Percentiles rank a stretch among this genome's conserved stretches.
Evolutionary conservation across 768 basidiomycete genomes (phyloP).

Genomic region (Tubosaeta brunneosetosa): DNA sequence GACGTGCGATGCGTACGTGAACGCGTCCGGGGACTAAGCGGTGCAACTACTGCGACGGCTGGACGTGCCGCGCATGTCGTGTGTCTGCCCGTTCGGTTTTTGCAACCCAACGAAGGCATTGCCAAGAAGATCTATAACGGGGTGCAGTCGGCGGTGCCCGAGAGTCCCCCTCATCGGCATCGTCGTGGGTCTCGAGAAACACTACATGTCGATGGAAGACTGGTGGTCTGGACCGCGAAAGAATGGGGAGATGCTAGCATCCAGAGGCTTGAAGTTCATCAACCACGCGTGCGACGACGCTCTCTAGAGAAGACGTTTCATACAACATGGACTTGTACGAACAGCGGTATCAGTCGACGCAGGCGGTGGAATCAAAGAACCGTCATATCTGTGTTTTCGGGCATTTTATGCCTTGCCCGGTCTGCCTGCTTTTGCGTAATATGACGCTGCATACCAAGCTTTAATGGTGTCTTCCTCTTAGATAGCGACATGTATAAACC

Average conservation of each 20-base stretch:
- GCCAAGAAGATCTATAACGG: conserved; percentile 22
- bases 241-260: conserved; percentile 34
- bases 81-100: neutral
- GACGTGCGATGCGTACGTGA: neutral
- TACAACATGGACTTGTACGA: conserved; percentile 32
- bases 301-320: conserved; percentile 29
- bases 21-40: neutral
- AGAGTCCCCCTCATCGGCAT: conserved; percentile 37
- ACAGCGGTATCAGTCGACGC: conserved; percentile 26
- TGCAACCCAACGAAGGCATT: conserved; percentile 28
- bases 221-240: conserved; percentile 30
- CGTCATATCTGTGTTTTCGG: too few species aligned
- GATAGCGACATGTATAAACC: too few species aligned
- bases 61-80: conserved; percentile 9
- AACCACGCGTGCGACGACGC: conserved; percentile 41
- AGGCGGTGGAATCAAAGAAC: too few species aligned
- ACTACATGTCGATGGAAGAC: conserved; percentile 24
- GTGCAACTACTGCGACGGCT: conserved; percentile 3
- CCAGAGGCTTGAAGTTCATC: conserved; percentile 32
- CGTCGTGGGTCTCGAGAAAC: conserved; percentile 35
- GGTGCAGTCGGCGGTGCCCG: conserved; percentile 24
- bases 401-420: too few species aligned
- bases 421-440: too few species aligned
- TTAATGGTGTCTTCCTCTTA: too few species aligned
- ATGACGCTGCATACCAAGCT: too few species aligned